These are phyloP conservation scores for Alternaria brassicae DNA, from an alignment of 2,329 filamentous ascomycete genomes.

Conservation along the genomic window DNA sequence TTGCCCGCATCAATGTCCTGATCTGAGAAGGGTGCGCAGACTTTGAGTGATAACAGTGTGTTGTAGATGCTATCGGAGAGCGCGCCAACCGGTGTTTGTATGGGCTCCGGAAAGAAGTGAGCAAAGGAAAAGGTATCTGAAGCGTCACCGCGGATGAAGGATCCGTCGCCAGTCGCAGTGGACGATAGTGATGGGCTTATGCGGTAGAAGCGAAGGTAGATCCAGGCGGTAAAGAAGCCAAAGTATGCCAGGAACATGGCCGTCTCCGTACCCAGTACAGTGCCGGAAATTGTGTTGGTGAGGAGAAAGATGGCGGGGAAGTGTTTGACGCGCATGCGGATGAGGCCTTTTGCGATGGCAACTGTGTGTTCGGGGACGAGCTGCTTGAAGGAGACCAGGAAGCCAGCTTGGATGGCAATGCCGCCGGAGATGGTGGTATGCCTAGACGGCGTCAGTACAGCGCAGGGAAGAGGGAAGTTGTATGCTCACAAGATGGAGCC, in stretches of 20 bases:
- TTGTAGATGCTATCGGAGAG: slow-evolving; percentile 79
- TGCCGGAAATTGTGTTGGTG: slow-evolving; percentile 71
- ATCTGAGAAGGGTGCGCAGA: slow-evolving; percentile 86
- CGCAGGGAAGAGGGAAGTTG: background rate
- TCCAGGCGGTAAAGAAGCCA: slow-evolving; percentile 89
- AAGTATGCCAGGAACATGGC: slow-evolving; percentile 80
- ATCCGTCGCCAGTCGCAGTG: slow-evolving; percentile 59
- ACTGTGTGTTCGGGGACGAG: slow-evolving; percentile 97
- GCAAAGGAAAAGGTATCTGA: slow-evolving; percentile 96
- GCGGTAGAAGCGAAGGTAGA: slow-evolving; percentile 96
- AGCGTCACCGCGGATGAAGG: slow-evolving; percentile 80
- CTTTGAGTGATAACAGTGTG: slow-evolving; percentile 73
- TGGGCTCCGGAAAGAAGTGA: slow-evolving; percentile 88
- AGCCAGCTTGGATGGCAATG: slow-evolving; percentile 86
- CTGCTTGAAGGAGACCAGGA: slow-evolving; percentile 97
- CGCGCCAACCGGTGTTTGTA: slow-evolving; percentile 78
- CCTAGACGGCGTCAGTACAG: slow-evolving; percentile 35
- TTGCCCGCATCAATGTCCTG: slow-evolving; percentile 79
- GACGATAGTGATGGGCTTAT: slow-evolving; percentile 65
- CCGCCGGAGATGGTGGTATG: slow-evolving; percentile 88
- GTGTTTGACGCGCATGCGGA: slow-evolving; percentile 87
- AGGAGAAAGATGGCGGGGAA: slow-evolving; percentile 78
- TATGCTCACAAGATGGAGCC: slow-evolving; percentile 71
- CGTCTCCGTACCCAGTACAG: slow-evolving; percentile 73
- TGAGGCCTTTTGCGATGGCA: slow-evolving; percentile 84